These are phyloP conservation scores for Pleomassaria siparia DNA, from an alignment of 2,329 filamentous ascomycete species.

Conservation along the genomic window DNA sequence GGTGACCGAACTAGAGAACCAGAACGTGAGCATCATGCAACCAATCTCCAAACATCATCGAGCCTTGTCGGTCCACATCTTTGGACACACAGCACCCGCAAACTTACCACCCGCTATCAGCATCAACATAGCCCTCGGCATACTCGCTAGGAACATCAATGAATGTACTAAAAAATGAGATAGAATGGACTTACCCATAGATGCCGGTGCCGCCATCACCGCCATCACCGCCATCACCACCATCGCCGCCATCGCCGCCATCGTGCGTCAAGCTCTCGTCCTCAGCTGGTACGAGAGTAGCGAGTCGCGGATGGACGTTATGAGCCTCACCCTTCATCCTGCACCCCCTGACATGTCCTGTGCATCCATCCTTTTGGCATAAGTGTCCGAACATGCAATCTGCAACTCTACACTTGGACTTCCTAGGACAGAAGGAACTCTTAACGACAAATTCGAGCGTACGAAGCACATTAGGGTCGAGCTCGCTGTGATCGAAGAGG, in stretches of 20 bases:
- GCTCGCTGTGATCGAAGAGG: constrained; percentile 50
- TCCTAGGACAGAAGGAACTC: constrained; percentile 46
- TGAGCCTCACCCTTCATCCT: constrained; percentile 28
- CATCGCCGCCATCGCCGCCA: neutral
- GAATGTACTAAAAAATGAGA: too few species aligned
- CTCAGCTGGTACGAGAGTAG: constrained; percentile 21
- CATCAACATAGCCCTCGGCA: neutral
- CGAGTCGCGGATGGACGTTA: constrained; percentile 19
- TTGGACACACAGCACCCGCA: neutral
- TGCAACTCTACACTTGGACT: constrained; percentile 44
- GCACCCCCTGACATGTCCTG: constrained; percentile 22
- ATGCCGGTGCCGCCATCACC: too few species aligned
- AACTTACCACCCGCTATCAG: constrained; percentile 1
- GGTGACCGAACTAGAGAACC: neutral
- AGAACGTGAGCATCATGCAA: too few species aligned
- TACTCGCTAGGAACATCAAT: too few species aligned
- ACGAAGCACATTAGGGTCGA: constrained; percentile 43
- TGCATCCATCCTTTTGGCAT: constrained; percentile 40
- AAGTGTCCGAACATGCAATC: constrained; percentile 53
- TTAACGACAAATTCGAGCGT: constrained; percentile 51
- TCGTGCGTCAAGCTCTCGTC: constrained; percentile 3
- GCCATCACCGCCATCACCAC: neutral
- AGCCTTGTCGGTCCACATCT: neutral
- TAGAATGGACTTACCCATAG: too few species aligned
- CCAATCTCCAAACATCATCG: too few species aligned